A percentile compares a stretch with the other conserved stretches of the same genome.
phyloP scores from a whole-genome alignment of 2,329 filamentous ascomycete genomes.

The Lanzia echinophila region DNA sequence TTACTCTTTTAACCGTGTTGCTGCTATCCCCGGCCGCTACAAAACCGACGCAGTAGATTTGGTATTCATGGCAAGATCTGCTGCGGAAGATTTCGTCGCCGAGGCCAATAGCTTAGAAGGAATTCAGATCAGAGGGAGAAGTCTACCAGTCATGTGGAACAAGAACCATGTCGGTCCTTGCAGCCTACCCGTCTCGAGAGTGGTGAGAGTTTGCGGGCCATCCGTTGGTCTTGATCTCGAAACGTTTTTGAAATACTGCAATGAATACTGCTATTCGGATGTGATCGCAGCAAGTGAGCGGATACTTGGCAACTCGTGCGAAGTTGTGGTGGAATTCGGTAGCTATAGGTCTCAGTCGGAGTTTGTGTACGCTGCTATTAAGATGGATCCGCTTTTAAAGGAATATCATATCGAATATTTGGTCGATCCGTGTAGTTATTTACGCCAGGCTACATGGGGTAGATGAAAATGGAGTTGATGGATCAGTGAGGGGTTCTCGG shows the following conservation, averaged over 20 bases:
- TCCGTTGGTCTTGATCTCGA: background rate
- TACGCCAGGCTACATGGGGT: no score
- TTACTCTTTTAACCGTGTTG: background rate
- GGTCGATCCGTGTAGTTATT: background rate
- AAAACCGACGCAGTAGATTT: background rate
- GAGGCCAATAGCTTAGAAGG: background rate
- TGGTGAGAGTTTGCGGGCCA: background rate
- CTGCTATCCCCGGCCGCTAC: no score
- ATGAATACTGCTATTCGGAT: background rate
- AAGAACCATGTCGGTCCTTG: background rate
- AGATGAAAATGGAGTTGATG: no score
- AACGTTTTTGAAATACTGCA: background rate
- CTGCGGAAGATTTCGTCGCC: background rate
- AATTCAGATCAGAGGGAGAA: background rate
- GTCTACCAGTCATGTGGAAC: background rate
- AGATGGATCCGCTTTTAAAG: background rate
- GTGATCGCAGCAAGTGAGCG: background rate
- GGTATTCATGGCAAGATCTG: background rate
- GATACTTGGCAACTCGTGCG: background rate
- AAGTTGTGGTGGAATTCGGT: background rate
- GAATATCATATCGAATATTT: background rate
- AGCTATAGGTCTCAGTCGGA: background rate
- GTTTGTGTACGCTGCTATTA: background rate
- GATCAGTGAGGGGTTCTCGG: no score
- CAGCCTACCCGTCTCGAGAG: background rate